Conservation (phyloP, 2,329 filamentous ascomycete species). For the Penicillium sp. region DNA sequence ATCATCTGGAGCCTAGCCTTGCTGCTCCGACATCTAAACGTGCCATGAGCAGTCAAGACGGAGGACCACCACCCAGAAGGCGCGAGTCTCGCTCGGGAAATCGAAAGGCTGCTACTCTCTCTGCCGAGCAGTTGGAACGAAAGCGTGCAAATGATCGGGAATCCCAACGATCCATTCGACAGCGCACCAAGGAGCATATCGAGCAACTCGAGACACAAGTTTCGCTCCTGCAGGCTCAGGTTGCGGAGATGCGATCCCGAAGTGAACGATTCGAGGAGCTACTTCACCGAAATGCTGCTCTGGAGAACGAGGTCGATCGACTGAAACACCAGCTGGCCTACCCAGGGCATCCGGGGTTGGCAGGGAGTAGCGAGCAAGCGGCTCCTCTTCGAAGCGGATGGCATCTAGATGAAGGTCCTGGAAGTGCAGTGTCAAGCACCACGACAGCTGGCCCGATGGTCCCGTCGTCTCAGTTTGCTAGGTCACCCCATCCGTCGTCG, state of each 20-base stretch:
- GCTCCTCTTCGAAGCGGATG: slow-evolving; percentile 16
- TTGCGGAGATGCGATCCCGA: slow-evolving; percentile 56
- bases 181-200: slow-evolving; percentile 63
- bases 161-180: slow-evolving; percentile 63
- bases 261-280: slow-evolving; percentile 57
- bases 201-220: slow-evolving; percentile 58
- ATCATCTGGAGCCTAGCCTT: slow-evolving; percentile 5
- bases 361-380: slow-evolving; percentile 19
- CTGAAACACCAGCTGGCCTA: slow-evolving; percentile 54
- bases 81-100: slow-evolving; percentile 58
- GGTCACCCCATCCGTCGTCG: slow-evolving; percentile 20
- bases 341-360: slow-evolving; percentile 27
- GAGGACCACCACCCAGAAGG: slow-evolving; percentile 30
- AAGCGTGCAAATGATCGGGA: slow-evolving; percentile 66
- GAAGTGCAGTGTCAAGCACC: slow-evolving; percentile 9
- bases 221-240: slow-evolving; percentile 24
- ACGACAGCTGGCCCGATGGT: slow-evolving; percentile 24
- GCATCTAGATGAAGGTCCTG: slow-evolving; percentile 24
- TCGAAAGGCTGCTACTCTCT: slow-evolving; percentile 61
- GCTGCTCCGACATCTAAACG: not conserved
- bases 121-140: slow-evolving; percentile 61
- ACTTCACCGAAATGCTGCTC: slow-evolving; percentile 57
- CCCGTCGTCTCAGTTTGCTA: slow-evolving; percentile 29
- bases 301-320: slow-evolving; percentile 60
- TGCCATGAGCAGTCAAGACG: slow-evolving; percentile 31